Evolutionary conservation across 495 filamentous ascomycete genomes (phyloP), one percentile per base, ranked within the genome.

Genomic region (Bryoglossum gracile): DNA sequence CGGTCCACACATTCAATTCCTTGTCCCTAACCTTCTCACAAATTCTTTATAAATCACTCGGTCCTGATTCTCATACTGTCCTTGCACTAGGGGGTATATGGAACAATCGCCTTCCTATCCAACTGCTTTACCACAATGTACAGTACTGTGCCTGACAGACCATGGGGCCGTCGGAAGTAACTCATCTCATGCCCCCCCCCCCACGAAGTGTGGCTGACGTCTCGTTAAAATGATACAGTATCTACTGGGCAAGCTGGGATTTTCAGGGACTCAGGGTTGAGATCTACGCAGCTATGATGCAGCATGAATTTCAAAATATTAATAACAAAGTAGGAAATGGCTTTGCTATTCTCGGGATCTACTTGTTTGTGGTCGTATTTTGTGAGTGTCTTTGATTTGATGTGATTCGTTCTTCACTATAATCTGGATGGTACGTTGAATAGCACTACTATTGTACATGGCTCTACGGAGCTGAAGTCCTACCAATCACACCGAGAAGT

Each of bases 241-340:
- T n/a, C 79, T 23, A 44, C 73, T 17, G 77, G 77, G 26, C 50
- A 78, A 4, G 52, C 54, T 3, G 72, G 72, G 0, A 68, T 81
- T 35, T 60, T 78, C 19, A 19, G 77, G 18, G 67, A 34, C 60
- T 78, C 19, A 19, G 77, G 18, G 67, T 77, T 37, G 75, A 78
- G 56, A 78, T 79, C 58, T 81, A 81, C 49, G 65, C 76, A 1
- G 74, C 77, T 0, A 67, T 81, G 46, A 79, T 81, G 71, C 77
- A 81, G 56, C 62, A 64, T 18, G 53, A 68, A 34, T 81, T 78
- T 63, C 74, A 78, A 50, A 62, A 76, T 43, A 76, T 70, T 4
- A 57, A 73, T 22, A 81, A 81, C 53, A 56, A 57, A 2, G 50
- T 79, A 32, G 77, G 77, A 44, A 79, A 81, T 51, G 77, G 75